phyloP scores from a whole-genome alignment of 768 basidiomycete species.

The Lactarius pseudohatsudake region DNA sequence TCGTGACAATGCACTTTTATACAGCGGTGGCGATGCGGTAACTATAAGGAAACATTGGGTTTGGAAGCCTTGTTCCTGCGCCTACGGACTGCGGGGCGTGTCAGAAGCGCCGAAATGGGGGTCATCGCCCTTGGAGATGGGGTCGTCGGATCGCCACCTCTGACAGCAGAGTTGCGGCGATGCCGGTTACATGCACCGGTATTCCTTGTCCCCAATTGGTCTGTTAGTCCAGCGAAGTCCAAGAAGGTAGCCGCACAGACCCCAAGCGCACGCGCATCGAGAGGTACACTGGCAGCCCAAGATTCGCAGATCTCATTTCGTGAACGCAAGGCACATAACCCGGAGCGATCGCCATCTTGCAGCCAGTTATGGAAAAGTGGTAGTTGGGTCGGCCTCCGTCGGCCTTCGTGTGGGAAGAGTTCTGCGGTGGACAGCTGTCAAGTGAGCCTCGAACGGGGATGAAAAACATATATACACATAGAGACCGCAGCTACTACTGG shows the following conservation, averaged over 20 bases:
- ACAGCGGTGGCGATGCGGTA: too few relatives aligned
- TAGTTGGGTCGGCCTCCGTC: too few relatives aligned
- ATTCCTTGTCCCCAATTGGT: neutral
- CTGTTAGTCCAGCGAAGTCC: neutral
- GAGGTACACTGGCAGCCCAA: neutral
- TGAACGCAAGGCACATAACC: slow-evolving; percentile 5
- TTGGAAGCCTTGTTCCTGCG: too few relatives aligned
- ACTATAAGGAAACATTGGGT: too few relatives aligned
- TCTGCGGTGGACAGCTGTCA: neutral
- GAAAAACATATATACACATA: neutral
- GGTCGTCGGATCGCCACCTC: too few relatives aligned
- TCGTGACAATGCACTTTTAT: too few relatives aligned
- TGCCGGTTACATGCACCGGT: too few relatives aligned
- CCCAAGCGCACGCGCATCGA: neutral
- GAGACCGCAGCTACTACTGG: slow-evolving; percentile 9
- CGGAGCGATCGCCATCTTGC: neutral
- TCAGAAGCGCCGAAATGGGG: too few relatives aligned
- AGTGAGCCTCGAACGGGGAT: neutral
- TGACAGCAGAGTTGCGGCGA: too few relatives aligned
- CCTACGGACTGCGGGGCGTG: too few relatives aligned
- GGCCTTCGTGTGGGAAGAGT: neutral
- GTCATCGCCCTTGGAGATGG: too few relatives aligned
- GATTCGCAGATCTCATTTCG: slow-evolving; percentile 7
- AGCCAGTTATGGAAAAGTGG: too few relatives aligned
- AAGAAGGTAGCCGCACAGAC: neutral